Evolutionary conservation across 1,139 yeast genomes (phyloP).

Genomic region (Suhomyces chickasaworum): DNA sequence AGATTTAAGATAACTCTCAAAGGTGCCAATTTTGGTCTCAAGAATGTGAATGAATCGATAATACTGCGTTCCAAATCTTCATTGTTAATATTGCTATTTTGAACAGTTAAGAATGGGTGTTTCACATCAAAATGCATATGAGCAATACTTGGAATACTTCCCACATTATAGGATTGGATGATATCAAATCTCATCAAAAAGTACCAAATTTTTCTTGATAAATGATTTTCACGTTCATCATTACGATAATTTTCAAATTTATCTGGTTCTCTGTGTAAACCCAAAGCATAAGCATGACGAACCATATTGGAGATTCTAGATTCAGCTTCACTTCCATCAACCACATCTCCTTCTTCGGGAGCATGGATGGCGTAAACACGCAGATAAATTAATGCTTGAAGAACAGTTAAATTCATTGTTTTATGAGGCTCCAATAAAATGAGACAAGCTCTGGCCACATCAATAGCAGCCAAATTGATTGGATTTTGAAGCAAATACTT

Average conservation of each 20-base stretch:
- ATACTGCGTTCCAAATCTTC: conserved; percentile 8
- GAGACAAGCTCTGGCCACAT: conserved; percentile 34
- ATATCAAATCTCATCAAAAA: conserved; percentile 34
- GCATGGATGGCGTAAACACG: conserved; percentile 48
- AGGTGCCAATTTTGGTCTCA: conserved; percentile 11
- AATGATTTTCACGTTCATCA: conserved; percentile 34
- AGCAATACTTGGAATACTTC: conserved; percentile 34
- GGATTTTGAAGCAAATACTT: conserved; percentile 33
- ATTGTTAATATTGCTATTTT: conserved; percentile 5
- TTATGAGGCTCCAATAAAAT: conserved; percentile 29
- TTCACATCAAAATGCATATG: conserved; percentile 17
- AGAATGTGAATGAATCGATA: conserved; percentile 12
- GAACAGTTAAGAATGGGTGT: conserved; percentile 22
- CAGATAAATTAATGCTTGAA: conserved; percentile 41
- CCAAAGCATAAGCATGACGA: conserved; percentile 52
- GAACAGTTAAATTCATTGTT: conserved; percentile 27
- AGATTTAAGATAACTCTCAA: conserved; percentile 16
- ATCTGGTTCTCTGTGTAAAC: conserved; percentile 55
- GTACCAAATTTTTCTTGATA: conserved; percentile 58
- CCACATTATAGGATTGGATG: conserved; percentile 34
- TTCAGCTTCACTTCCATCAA: conserved; percentile 53
- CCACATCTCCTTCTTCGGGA: conserved; percentile 53
- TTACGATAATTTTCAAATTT: conserved; percentile 30
- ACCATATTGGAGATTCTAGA: conserved; percentile 47
- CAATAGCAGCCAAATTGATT: conserved; percentile 28